Conservation (phyloP, 352 stramenopile species). For the Phytophthora megakarya region DNA sequence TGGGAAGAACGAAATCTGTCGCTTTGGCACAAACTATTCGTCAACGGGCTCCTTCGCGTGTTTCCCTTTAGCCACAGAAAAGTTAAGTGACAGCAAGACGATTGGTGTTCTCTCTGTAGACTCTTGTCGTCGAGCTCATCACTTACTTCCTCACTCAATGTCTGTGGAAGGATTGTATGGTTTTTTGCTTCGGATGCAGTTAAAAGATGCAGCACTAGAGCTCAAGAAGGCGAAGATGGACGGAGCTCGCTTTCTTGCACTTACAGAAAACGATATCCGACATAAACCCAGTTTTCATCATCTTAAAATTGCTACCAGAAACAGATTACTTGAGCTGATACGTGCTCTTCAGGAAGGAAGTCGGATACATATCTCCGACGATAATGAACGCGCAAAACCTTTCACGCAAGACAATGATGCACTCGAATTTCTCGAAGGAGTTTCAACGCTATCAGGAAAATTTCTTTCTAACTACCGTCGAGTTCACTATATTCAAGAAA, state of each 20-base stretch:
- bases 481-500: constrained; percentile 59
- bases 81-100: background rate
- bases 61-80: constrained; percentile 43
- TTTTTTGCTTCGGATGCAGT: constrained; percentile 61
- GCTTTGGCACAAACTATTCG: constrained; percentile 24
- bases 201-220: constrained; percentile 53
- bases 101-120: constrained; percentile 71
- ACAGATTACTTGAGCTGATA: constrained; percentile 59
- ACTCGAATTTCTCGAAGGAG: constrained; percentile 52
- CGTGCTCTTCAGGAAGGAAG: constrained; percentile 46
- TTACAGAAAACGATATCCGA: constrained; percentile 59
- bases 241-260: constrained; percentile 45
- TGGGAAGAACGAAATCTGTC: constrained; percentile 16
- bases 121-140: constrained; percentile 52
- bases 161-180: constrained; percentile 43
- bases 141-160: constrained; percentile 65
- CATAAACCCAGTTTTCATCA: constrained; percentile 53
- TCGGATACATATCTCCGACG: constrained; percentile 44
- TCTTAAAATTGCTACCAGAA: constrained; percentile 61
- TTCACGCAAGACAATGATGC: constrained; percentile 62
- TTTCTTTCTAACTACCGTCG: constrained; percentile 56
- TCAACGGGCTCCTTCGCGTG: constrained; percentile 57
- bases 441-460: constrained; percentile 42
- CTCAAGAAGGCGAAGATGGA: constrained; percentile 48
- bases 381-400: constrained; percentile 6